A percentile compares a stretch with the other conserved stretches of the same genome.
phyloP scores from a whole-genome alignment of 176 grass and related monocot genomes.

The Carex parvula region DNA sequence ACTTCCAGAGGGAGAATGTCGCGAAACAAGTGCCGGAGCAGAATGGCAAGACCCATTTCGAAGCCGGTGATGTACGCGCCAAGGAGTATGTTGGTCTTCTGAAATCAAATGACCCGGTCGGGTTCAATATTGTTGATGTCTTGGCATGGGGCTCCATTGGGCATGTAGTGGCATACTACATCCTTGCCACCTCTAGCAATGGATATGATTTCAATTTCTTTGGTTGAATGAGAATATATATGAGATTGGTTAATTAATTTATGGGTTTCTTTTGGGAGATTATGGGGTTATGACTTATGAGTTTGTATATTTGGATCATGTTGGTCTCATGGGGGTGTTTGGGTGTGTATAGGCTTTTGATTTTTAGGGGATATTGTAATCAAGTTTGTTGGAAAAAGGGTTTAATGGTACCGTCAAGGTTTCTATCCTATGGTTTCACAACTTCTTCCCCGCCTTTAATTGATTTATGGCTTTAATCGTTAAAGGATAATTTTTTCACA shows the following conservation, averaged over 20 bases:
- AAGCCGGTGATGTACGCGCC: constrained; percentile 83
- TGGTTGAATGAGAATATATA: constrained; percentile 24
- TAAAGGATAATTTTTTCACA: neutral
- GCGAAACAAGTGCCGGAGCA: constrained; percentile 94
- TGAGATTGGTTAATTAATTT: constrained; percentile 15
- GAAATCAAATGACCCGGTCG: constrained; percentile 96
- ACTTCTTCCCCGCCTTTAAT: neutral
- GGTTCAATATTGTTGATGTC: constrained; percentile 96
- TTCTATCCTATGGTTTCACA: neutral
- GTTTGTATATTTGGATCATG: constrained; percentile 22
- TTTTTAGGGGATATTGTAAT: constrained; percentile 5
- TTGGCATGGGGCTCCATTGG: constrained; percentile 89
- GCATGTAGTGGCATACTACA: constrained; percentile 96
- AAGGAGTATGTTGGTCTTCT: constrained; percentile 77
- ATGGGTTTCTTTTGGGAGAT: neutral
- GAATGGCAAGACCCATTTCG: constrained; percentile 96
- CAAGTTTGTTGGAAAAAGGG: constrained; percentile 6
- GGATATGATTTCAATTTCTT: constrained; percentile 95
- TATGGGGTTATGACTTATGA: neutral
- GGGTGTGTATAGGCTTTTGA: constrained; percentile 19
- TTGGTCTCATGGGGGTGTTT: constrained; percentile 14
- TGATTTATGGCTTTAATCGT: neutral
- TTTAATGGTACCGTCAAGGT: neutral
- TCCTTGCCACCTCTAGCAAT: constrained; percentile 96
- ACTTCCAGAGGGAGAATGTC: constrained; percentile 99